phyloP scores from a whole-genome alignment of 106 monocot genomes.

The Allium cepa region DNA sequence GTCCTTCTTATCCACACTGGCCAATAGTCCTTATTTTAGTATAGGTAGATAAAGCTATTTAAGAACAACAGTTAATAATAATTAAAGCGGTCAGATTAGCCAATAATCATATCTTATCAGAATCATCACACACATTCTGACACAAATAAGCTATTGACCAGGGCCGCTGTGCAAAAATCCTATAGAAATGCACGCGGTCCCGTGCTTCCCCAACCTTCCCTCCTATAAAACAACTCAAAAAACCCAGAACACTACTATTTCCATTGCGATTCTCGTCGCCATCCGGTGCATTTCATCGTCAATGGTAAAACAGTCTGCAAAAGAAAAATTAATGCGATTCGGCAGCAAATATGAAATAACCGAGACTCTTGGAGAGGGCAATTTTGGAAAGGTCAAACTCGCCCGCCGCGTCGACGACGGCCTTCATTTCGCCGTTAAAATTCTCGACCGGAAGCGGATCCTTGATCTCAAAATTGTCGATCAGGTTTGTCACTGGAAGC shows the following conservation, averaged over 20 bases:
- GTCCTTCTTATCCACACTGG: too few species aligned
- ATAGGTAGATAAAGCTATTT: too few species aligned
- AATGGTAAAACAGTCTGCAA: conserved; percentile 9
- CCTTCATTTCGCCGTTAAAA: conserved; percentile 64
- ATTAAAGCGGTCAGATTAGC: neutral
- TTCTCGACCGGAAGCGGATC: conserved; percentile 63
- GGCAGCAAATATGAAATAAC: conserved; percentile 70
- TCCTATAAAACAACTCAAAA: neutral
- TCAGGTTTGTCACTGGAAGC: conserved; percentile 18
- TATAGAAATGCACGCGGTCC: neutral
- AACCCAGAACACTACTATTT: neutral
- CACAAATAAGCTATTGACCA: neutral
- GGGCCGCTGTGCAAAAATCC: neutral
- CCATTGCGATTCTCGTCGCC: neutral
- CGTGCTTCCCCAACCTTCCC: neutral
- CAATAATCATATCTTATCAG: neutral
- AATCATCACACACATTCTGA: neutral
- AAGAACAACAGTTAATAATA: too few species aligned
- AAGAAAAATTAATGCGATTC: conserved; percentile 21
- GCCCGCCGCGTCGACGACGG: conserved; percentile 52
- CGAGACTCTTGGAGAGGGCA: conserved; percentile 77
- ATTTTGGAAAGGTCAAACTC: conserved; percentile 81
- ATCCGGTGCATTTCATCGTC: neutral
- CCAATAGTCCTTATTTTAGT: too few species aligned
- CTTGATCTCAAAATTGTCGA: conserved; percentile 40